phyloP scores from a whole-genome alignment of 352 stramenopile genomes.

The Pseudoperonospora humuli region DNA sequence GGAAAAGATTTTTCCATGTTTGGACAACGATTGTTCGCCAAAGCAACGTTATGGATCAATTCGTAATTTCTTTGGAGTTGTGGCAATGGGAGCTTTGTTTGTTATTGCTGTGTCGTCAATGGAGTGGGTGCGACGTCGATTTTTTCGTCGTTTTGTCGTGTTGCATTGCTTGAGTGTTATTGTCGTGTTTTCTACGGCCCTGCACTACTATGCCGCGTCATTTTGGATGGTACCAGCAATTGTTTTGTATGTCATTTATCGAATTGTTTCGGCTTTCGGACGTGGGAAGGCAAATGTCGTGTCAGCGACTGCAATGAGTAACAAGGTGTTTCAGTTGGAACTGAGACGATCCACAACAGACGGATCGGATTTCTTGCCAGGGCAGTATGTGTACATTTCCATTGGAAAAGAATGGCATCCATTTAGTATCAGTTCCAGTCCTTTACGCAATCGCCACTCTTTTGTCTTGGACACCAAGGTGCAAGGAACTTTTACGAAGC shows the following conservation, averaged over 20 bases:
- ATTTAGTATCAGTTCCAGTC: constrained; percentile 65
- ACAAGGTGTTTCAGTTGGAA: constrained; percentile 52
- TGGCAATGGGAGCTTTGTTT: constrained; percentile 38
- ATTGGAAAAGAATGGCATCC: constrained; percentile 65
- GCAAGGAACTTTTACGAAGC: constrained; percentile 48
- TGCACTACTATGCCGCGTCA: constrained; percentile 60
- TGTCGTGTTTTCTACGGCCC: constrained; percentile 36
- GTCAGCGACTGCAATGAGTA: constrained; percentile 28
- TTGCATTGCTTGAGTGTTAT: constrained; percentile 45
- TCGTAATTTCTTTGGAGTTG: constrained; percentile 56
- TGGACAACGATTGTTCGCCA: constrained; percentile 23
- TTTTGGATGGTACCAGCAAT: constrained; percentile 53
- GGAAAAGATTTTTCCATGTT: constrained; percentile 51
- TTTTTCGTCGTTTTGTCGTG: constrained; percentile 49
- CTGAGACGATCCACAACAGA: constrained; percentile 26
- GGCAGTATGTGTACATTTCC: constrained; percentile 66
- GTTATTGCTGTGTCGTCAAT: constrained; percentile 40
- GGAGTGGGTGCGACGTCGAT: constrained; percentile 36
- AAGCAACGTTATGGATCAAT: constrained; percentile 43
- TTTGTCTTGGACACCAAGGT: constrained; percentile 57
- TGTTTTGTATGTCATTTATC: constrained; percentile 56
- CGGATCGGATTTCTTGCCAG: constrained; percentile 32
- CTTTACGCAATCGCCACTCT: constrained; percentile 29
- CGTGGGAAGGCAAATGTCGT: constrained; percentile 37
- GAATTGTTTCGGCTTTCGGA: constrained; percentile 36